Percentiles rank a stretch among this genome's conserved stretches.
phyloP scores from a whole-genome alignment of 768 basidiomycete species.

The Leccinellum rugosiceps region DNA sequence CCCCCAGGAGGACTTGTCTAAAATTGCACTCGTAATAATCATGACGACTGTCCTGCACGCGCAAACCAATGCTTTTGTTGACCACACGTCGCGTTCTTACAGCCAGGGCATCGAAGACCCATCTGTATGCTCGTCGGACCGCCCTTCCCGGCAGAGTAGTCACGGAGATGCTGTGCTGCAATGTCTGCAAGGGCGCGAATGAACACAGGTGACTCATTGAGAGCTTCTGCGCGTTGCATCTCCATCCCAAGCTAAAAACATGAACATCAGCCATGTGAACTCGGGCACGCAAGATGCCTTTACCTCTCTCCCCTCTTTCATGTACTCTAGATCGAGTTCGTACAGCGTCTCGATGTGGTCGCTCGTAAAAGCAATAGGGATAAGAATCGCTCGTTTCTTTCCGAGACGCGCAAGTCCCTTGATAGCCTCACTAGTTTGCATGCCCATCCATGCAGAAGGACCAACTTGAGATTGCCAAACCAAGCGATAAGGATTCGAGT shows the following conservation, averaged over 20 bases:
- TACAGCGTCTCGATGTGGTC: constrained; percentile 99
- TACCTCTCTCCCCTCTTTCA: constrained; percentile 87
- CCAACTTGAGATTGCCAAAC: constrained; percentile 99
- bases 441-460: constrained; percentile 97
- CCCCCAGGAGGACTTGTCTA: not conserved
- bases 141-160: constrained; percentile 49
- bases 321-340: constrained; percentile 93
- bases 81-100: constrained; percentile 84
- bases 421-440: constrained; percentile 89
- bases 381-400: constrained; percentile 72
- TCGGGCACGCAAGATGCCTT: constrained; percentile 19
- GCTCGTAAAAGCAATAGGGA: constrained; percentile 97
- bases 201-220: constrained; percentile 96
- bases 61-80: constrained; percentile 90
- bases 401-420: constrained; percentile 81
- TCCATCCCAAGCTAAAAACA: constrained; percentile 81
- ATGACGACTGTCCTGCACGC: constrained; percentile 57
- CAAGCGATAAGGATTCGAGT: constrained; percentile 84
- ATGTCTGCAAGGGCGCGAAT: constrained; percentile 94
- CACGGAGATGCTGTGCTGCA: constrained; percentile 71
- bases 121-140: constrained; percentile 77
- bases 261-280: not conserved
- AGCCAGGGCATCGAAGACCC: constrained; percentile 88
- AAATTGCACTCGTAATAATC: constrained; percentile 4
- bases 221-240: constrained; percentile 81